Percentiles rank a stretch among this genome's conserved stretches.
These are phyloP conservation scores for Phytophthora podocarpi DNA, from an alignment of 352 stramenopile genomes.

Conservation along the genomic window DNA sequence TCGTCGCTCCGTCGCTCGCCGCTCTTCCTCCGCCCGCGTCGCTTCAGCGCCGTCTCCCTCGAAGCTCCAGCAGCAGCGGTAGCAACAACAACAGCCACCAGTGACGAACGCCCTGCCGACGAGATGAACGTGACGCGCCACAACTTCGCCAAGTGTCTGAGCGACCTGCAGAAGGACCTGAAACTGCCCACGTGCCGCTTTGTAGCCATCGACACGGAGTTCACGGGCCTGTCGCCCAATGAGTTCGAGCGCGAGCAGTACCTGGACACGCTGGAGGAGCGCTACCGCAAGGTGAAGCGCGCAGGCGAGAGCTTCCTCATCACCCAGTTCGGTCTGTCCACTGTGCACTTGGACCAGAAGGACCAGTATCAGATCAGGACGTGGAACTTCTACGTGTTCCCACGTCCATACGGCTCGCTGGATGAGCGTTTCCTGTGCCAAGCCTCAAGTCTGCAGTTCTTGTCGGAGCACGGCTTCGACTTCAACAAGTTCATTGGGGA, in stretches of 20 bases:
- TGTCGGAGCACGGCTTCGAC: conserved; percentile 85
- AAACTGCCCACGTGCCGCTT: conserved; percentile 67
- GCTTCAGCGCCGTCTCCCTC: conserved; percentile 8
- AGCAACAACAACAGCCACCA: neutral
- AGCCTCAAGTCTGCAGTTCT: conserved; percentile 79
- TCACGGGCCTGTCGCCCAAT: conserved; percentile 77
- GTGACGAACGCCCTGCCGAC: neutral
- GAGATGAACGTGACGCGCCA: conserved; percentile 85
- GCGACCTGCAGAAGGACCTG: conserved; percentile 66
- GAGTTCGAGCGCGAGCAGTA: conserved; percentile 68
- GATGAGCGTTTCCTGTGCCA: conserved; percentile 86
- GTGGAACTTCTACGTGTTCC: conserved; percentile 91
- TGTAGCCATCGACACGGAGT: conserved; percentile 85
- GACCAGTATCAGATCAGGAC: conserved; percentile 69
- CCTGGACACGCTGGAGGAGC: conserved; percentile 78
- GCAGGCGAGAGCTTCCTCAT: conserved; percentile 83
- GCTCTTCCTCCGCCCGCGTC: conserved; percentile 21
- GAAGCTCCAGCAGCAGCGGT: neutral
- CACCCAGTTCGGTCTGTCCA: conserved; percentile 83
- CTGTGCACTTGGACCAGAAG: conserved; percentile 65
- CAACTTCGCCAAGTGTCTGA: conserved; percentile 73
- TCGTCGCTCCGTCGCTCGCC: conserved; percentile 32
- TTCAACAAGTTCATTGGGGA: conserved; percentile 89
- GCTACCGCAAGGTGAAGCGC: conserved; percentile 75
- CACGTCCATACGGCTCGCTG: conserved; percentile 58